Percentiles rank a stretch among this genome's conserved stretches.
phyloP scores from a whole-genome alignment of 345 rosid species.

The Nephelium lappaceum region DNA sequence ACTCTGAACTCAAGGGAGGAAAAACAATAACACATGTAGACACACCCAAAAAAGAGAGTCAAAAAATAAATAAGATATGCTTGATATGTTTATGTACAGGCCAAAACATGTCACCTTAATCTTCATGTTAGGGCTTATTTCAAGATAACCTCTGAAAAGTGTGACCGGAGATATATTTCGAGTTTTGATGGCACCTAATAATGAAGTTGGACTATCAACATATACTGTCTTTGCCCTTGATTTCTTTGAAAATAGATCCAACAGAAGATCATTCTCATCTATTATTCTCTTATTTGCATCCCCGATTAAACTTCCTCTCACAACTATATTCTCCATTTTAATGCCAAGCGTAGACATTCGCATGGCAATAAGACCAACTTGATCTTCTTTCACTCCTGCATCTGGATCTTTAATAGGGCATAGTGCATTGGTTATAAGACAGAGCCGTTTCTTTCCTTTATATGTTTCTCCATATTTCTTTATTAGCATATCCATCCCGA shows the following conservation, averaged over 20 bases:
- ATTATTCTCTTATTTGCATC: constrained; percentile 44
- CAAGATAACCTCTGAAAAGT: constrained; percentile 84
- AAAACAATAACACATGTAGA: not conserved
- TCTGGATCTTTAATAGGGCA: constrained; percentile 74
- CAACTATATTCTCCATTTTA: constrained; percentile 69
- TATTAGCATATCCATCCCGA: constrained; percentile 94
- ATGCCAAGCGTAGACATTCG: constrained; percentile 71
- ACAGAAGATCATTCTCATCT: constrained; percentile 73
- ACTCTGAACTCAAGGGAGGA: not conserved
- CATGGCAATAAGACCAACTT: constrained; percentile 64
- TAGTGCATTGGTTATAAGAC: constrained; percentile 74
- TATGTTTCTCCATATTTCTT: constrained; percentile 58
- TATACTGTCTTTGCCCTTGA: constrained; percentile 54
- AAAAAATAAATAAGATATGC: constrained; percentile 2
- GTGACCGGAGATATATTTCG: constrained; percentile 78
- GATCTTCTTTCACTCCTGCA: constrained; percentile 85
- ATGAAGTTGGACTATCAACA: constrained; percentile 71
- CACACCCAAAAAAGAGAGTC: not conserved
- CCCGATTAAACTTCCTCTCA: constrained; percentile 42
- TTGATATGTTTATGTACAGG: not conserved
- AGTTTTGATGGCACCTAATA: constrained; percentile 80
- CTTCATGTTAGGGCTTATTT: constrained; percentile 67
- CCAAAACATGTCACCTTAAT: constrained; percentile 63
- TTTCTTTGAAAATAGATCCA: constrained; percentile 64
- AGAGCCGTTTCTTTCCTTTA: constrained; percentile 83